phyloP scores from a whole-genome alignment of 2,329 filamentous ascomycete genomes.

The Albifimbria verrucaria region DNA sequence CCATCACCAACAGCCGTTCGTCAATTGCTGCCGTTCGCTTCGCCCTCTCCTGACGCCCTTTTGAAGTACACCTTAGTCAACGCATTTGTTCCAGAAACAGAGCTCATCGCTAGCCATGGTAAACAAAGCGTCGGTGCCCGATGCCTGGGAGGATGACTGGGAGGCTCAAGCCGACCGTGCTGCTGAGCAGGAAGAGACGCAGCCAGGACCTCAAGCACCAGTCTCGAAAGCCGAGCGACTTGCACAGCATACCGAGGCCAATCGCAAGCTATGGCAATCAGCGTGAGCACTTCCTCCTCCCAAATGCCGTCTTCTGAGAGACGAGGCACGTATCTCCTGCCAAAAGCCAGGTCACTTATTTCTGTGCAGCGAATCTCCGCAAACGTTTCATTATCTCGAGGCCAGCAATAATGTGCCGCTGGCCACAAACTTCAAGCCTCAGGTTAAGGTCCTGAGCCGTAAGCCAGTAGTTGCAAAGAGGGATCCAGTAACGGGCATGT shows the following conservation, averaged over 20 bases:
- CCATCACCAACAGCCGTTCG: no score
- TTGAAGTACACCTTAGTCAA: no score
- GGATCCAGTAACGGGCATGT: constrained; percentile 48
- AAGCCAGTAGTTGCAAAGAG: constrained; percentile 66
- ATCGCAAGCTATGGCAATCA: constrained; percentile 83
- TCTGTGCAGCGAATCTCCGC: constrained; percentile 62
- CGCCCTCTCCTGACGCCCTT: no score
- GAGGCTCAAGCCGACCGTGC: constrained; percentile 67
- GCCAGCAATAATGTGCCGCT: constrained; percentile 61
- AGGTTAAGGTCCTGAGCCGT: constrained; percentile 80
- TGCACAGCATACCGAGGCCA: constrained; percentile 77
- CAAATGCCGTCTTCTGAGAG: background rate
- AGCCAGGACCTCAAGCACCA: constrained; percentile 32
- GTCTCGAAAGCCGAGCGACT: constrained; percentile 73
- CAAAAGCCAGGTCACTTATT: background rate
- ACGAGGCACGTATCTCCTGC: no score
- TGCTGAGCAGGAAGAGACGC: constrained; percentile 30
- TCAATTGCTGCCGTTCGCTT: no score
- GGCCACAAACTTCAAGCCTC: constrained; percentile 69
- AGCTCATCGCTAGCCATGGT: constrained; percentile 33
- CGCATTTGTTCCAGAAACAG: background rate
- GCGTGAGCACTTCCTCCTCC: constrained; percentile 54
- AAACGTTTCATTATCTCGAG: constrained; percentile 74
- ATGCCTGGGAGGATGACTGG: constrained; percentile 93
- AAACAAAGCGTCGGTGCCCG: constrained; percentile 50